Percentiles rank a stretch among this genome's conserved stretches.
phyloP scores from a whole-genome alignment of 2,329 filamentous ascomycete genomes.

The Colletotrichum spinosum region DNA sequence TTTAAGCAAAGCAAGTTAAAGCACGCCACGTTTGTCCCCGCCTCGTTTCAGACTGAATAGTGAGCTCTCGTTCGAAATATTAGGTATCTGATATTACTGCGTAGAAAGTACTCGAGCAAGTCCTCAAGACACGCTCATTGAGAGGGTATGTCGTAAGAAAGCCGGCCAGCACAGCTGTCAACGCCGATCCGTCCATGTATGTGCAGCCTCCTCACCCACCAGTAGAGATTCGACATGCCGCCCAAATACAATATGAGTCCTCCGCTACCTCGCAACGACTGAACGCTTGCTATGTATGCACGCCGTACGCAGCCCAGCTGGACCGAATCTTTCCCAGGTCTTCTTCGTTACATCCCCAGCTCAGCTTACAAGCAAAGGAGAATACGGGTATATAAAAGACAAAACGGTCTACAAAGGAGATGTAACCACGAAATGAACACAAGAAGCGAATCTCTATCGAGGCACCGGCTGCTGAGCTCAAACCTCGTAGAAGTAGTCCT shows the following conservation, averaged over 20 bases:
- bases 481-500: constrained; percentile 93
- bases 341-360: constrained; percentile 27
- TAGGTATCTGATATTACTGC: background rate
- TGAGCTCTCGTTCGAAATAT: background rate
- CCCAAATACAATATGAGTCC: constrained; percentile 12
- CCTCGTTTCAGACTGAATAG: too few species aligned
- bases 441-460: constrained; percentile 7
- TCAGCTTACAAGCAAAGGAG: constrained; percentile 21
- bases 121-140: constrained; percentile 23
- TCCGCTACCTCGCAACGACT: constrained; percentile 16
- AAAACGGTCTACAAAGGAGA: constrained; percentile 16
- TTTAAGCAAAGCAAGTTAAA: too few species aligned
- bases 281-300: constrained; percentile 36
- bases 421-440: constrained; percentile 24
- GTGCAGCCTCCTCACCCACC: constrained; percentile 15
- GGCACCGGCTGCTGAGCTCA: constrained; percentile 46
- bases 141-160: constrained; percentile 19
- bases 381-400: constrained; percentile 35
- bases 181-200: constrained; percentile 15
- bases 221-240: background rate
- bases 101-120: constrained; percentile 29
- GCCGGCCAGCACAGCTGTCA: constrained; percentile 21
- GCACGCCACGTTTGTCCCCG: too few species aligned
- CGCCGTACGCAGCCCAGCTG: constrained; percentile 13
- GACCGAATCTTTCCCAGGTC: constrained; percentile 12